Evolutionary conservation across 202 grass and related monocot genomes (phyloP), one percentile per base, ranked within the genome.

Genomic region (Schoenoplectus tabernaemontani): DNA sequence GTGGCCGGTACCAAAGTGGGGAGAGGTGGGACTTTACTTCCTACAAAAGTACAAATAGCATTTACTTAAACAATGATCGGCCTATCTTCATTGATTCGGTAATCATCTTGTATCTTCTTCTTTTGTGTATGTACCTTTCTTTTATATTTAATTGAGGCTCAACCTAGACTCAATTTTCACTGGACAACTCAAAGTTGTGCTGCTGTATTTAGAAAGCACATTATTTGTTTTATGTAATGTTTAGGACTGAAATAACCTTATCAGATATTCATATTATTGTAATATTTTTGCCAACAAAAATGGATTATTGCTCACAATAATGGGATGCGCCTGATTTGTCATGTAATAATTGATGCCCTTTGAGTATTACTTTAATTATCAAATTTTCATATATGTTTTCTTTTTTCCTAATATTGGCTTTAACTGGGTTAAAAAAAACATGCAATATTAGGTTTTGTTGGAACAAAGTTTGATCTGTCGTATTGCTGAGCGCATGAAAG

Each of bases 31-130:
- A 85, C 58, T 92, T 95, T 61, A 86, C 57, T 46, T 84, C 61
- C 46, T 98, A 94, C 59, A 91, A 78, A 84, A 94, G 89, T 43
- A 82, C 84, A 62, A 92, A 92, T 81, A 84, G 85, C 64, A 85
- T 98, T 82, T 64, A 88, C 79, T 64, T 83, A 26, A 91, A 88
- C 56, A 81, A 71, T 62, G 83, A 92, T 44, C 84, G 90, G 22
- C 91, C 91, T 81, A 84, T 98, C 6, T 98, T 98, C 78, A 83
- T 95, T 62, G 91, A 98, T 76, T 94, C 86, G 0, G 89, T 92
- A 85, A 86, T 43, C 36, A 9, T 73, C 50, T 4, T 54, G 5
- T 33, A 32, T 19, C 46, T 84, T 59, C 5, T 53, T 53, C 50
- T 17, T 47, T 23, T 73, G 17, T 74, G 20, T 19, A 50, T 28